Evolutionary conservation across 164 flowering plant species (phyloP), one percentile per base, ranked within the genome.

Genomic region (Sextonia rubra): DNA sequence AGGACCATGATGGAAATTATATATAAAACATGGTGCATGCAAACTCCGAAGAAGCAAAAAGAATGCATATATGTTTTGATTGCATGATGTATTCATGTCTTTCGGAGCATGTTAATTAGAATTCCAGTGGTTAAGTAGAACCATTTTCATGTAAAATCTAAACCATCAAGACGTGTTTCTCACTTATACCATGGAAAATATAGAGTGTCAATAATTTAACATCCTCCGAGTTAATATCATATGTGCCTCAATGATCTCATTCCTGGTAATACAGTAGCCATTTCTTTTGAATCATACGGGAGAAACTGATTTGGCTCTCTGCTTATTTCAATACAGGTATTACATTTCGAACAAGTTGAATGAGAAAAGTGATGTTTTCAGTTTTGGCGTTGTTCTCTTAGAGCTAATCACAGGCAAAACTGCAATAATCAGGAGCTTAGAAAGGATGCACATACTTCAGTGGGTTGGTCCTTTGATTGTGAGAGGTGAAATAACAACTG

Each of bases 361-460:
- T 8, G 81, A 86, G 80, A 88, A 82, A 68, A 88, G 89, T 37
- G 87, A 88, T 70, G 85, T 85, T 3, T 88, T 73, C 49, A 82
- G 89, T 74, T 85, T 85, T 55, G 88, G 91, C 23, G 60, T 83
- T n/a, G 85, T 86, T 55, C 77, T 86, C 2, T 76, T 86, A 66
- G 86, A 83, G 77, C 77, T 86, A 22, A 78, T 86, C 26, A 82
- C 88, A 25, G 76, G 88, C 58, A 79, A 60, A 6, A 76, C 83
- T 0, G 82, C 82, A 0, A 77, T 81, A 11, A 5, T 62, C 1
- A 81, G 48, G 48, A 15, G 0, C 12, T 47, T 61, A 18, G 71
- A 73, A 17, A 60, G 18, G 22, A 66, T 61, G 2, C 78, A 80
- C 71, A 55, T 30, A 3, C 72, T 22, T 27, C 69, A 80, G 15